These are phyloP conservation scores for Taphrina flavorubra DNA, from an alignment of 1,139 yeast species.

Conservation along the genomic window DNA sequence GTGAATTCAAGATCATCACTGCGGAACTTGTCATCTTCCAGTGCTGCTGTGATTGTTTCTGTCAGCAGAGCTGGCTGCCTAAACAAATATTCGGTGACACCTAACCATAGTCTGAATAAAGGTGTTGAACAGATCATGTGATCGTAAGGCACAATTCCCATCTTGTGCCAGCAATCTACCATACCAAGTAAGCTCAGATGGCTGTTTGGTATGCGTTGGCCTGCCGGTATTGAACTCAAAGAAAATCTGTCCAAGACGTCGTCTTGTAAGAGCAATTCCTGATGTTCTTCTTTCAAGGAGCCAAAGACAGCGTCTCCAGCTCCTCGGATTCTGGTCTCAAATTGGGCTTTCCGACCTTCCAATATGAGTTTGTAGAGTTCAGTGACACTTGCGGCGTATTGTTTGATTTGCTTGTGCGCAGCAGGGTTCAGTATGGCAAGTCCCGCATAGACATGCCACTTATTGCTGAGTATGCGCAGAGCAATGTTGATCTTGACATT, in stretches of 20 bases:
- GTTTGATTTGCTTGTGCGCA: constrained; percentile 89
- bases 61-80: constrained; percentile 82
- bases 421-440: constrained; percentile 93
- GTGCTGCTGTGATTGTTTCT: constrained; percentile 74
- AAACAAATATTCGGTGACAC: constrained; percentile 90
- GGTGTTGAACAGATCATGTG: constrained; percentile 98
- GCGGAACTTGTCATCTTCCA: constrained; percentile 70
- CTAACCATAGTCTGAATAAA: constrained; percentile 83
- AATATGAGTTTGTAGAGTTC: constrained; percentile 84
- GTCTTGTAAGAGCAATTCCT: constrained; percentile 75
- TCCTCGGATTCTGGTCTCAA: constrained; percentile 62
- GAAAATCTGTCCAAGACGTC: constrained; percentile 79
- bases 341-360: constrained; percentile 65
- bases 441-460: constrained; percentile 99
- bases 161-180: constrained; percentile 89
- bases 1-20: constrained; percentile 77
- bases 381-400: constrained; percentile 83
- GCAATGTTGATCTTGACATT: constrained; percentile 95
- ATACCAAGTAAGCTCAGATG: constrained; percentile 86
- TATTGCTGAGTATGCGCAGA: constrained; percentile 83
- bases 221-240: constrained; percentile 74
- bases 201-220: constrained; percentile 76
- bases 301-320: constrained; percentile 83
- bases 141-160: constrained; percentile 88
- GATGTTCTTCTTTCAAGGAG: constrained; percentile 52